Base-by-base conservation (phyloP, 148 eudicot genomes). In the Camellia granthamiana region DNA sequence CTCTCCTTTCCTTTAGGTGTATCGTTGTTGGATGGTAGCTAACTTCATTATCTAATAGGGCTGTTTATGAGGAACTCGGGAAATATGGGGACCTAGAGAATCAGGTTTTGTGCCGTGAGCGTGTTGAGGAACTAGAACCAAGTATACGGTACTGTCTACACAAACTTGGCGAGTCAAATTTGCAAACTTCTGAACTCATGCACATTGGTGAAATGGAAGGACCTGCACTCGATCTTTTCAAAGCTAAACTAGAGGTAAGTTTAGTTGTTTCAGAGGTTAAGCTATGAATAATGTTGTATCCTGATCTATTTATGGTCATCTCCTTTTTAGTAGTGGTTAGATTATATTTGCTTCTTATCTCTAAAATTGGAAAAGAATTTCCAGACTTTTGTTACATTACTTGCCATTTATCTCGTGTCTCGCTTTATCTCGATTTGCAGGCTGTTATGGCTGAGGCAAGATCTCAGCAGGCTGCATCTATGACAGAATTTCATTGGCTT, bases 381-480 rank as follows among this genome's bases (percentile, higher is more conserved):
- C 5, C 21, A 11, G 51, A 23, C 75, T n/a, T 43, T 16, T 63
- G 4, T 61, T 15, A 15, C 43, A 43, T 56, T 67, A 56, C 42
- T 56, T 44, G 13, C 69, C 16, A 19, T 72, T 75, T 38, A 47
- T 43, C 30, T 30, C 21, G 3, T 80, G 15, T 54, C 52, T 58
- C 70, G 67, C 18, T 52, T 80, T 80, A 14, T 81, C 75, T 80
- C 84, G 44, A 81, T 81, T 78, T 81, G 77, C 85, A 96, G 99
- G 99, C 99, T 87, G 99, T 86, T 73, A 92, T 92, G 95, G 90
- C 97, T 54, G 98, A 96, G 88, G 98, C 97, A 76, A 92, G 98
- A 86, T 91, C 99, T 82, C 98, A 96, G 86, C 98, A 93, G 86
- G 99, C 98, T 80, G 99, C 98, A 82, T 92, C 97, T 62, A 86